Evolutionary conservation across 2,329 filamentous ascomycete genomes (phyloP).

Genomic region (Paecilomyces sp.): DNA sequence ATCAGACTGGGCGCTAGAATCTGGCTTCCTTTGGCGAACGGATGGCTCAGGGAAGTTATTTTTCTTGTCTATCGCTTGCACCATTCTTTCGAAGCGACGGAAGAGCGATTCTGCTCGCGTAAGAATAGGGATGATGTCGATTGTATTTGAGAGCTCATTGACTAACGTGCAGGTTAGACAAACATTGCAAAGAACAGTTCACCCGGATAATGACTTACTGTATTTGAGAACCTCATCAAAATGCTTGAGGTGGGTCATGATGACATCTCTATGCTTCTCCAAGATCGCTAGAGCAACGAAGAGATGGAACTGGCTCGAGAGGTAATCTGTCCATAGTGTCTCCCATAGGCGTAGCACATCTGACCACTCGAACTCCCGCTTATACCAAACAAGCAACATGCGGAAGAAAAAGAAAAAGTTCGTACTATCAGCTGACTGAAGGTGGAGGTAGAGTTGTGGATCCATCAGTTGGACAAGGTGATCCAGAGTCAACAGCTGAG

Average conservation of each 20-base stretch:
- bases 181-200: background rate
- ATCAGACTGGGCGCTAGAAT: slow-evolving; percentile 10
- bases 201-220: slow-evolving; percentile 47
- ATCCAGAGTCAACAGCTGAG: slow-evolving; percentile 82
- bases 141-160: slow-evolving; percentile 88
- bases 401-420: slow-evolving; percentile 99
- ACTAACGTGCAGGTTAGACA: slow-evolving; percentile 46
- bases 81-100: slow-evolving; percentile 75
- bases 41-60: slow-evolving; percentile 66
- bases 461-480: slow-evolving; percentile 97
- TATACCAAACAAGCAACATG: slow-evolving; percentile 98
- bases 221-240: slow-evolving; percentile 99
- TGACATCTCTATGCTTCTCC: slow-evolving; percentile 92
- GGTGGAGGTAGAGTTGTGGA: slow-evolving; percentile 83
- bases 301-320: slow-evolving; percentile 84
- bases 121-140: slow-evolving; percentile 80
- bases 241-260: slow-evolving; percentile 86
- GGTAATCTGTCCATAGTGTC: slow-evolving; percentile 84
- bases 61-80: slow-evolving; percentile 90
- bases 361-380: slow-evolving; percentile 87
- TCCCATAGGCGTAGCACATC: slow-evolving; percentile 90
- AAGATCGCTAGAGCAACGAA: slow-evolving; percentile 91
- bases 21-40: slow-evolving; percentile 43
- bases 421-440: slow-evolving; percentile 84
- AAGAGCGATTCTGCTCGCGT: slow-evolving; percentile 85